Conservation (phyloP, 257 asterid genomes). For the Primulina tabacum region DNA sequence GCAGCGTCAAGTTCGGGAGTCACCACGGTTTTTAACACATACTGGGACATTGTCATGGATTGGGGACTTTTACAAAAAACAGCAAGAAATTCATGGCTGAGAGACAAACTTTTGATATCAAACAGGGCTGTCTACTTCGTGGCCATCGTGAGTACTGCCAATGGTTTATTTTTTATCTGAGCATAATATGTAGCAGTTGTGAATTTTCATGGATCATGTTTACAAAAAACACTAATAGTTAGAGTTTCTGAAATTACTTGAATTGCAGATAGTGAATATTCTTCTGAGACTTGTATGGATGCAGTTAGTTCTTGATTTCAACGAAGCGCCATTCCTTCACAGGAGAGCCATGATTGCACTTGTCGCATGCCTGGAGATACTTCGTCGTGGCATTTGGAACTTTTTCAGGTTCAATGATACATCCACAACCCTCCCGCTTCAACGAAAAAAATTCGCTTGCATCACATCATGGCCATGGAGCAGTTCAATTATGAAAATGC, state of each 20-base stretch:
- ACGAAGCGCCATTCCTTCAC: conserved; percentile 47
- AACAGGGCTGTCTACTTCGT: conserved; percentile 58
- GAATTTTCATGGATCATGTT: too few species aligned
- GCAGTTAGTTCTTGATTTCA: conserved; percentile 65
- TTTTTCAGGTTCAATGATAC: conserved; percentile 63
- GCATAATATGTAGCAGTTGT: background rate
- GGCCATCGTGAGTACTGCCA: conserved; percentile 55
- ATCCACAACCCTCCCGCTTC: background rate
- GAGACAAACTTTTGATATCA: conserved; percentile 70
- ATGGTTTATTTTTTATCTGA: background rate
- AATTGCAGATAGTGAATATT: conserved; percentile 54
- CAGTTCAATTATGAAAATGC: too few species aligned
- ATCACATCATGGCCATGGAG: too few species aligned
- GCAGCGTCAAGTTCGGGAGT: conserved; percentile 27
- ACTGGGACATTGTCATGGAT: too few species aligned
- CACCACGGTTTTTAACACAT: too few species aligned
- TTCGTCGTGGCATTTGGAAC: conserved; percentile 90
- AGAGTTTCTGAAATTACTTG: too few species aligned
- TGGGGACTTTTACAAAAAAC: conserved; percentile 28
- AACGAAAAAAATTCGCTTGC: too few species aligned
- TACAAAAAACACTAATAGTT: too few species aligned
- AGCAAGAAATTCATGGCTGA: conserved; percentile 69
- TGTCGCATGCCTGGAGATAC: conserved; percentile 73
- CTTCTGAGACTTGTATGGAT: conserved; percentile 84
- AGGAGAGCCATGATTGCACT: conserved; percentile 46